Evolutionary conservation across 768 basidiomycete species (phyloP).

Genomic region (Tricholoma matsutake): DNA sequence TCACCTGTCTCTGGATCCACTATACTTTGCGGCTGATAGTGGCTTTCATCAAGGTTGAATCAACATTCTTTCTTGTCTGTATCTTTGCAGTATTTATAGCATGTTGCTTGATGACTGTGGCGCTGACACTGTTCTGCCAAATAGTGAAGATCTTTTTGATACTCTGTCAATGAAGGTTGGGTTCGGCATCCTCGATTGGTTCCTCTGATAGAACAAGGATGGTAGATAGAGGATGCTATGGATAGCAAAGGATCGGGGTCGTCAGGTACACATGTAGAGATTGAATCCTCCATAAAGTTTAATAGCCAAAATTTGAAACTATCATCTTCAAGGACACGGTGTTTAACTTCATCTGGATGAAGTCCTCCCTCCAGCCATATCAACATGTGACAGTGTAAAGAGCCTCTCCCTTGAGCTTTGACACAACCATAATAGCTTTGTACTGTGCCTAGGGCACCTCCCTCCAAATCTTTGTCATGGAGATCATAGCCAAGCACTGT

Average conservation of each 20-base stretch:
- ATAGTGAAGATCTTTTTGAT: neutral
- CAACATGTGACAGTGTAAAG: no score
- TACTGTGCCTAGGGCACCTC: constrained; percentile 31
- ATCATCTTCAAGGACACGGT: constrained; percentile 11
- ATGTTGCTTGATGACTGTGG: constrained; percentile 32
- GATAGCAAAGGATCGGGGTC: constrained; percentile 7
- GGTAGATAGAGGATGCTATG: constrained; percentile 9
- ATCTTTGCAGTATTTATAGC: constrained; percentile 16
- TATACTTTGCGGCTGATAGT: constrained; percentile 7
- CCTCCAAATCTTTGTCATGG: constrained; percentile 7
- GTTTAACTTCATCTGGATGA: constrained; percentile 20
- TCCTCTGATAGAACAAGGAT: constrained; percentile 19
- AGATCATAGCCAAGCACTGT: constrained; percentile 24
- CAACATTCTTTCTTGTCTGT: constrained; percentile 23
- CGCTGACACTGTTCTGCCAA: constrained; percentile 26
- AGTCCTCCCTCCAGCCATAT: constrained; percentile 15
- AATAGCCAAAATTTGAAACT: constrained; percentile 24
- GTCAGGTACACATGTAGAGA: constrained; percentile 22
- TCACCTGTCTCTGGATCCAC: constrained; percentile 10
- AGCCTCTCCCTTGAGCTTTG: no score
- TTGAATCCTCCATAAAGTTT: constrained; percentile 13
- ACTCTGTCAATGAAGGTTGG: neutral
- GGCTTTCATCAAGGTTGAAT: constrained; percentile 26
- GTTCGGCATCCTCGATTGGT: neutral
- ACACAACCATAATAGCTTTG: constrained; percentile 19